Evolutionary conservation across 2,329 filamentous ascomycete species (phyloP).

Genomic region (Cadophora sp.): DNA sequence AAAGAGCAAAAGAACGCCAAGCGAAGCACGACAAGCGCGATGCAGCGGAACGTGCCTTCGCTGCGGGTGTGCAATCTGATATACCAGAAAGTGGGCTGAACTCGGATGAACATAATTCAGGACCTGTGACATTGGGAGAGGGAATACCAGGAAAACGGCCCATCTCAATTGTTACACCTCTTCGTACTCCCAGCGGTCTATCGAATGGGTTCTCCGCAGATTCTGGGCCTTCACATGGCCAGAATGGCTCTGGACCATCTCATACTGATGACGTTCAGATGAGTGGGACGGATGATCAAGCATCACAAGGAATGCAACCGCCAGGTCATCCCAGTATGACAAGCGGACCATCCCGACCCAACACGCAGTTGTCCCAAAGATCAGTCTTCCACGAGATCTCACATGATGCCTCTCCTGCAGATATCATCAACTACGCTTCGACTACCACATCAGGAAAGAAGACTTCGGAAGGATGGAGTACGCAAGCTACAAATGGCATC

Average conservation of each 20-base stretch:
- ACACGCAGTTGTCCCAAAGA: slow-evolving; percentile 63
- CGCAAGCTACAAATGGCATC: slow-evolving; percentile 74
- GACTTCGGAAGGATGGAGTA: slow-evolving; percentile 72
- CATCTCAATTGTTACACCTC: slow-evolving; percentile 38
- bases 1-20: slow-evolving; percentile 64
- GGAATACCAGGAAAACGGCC: slow-evolving; percentile 60
- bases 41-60: slow-evolving; percentile 31
- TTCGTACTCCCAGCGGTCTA: slow-evolving; percentile 59
- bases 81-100: slow-evolving; percentile 45
- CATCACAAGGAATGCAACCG: slow-evolving; percentile 55
- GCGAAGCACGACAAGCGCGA: slow-evolving; percentile 64
- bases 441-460: slow-evolving; percentile 87
- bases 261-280: slow-evolving; percentile 66
- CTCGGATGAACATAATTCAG: slow-evolving; percentile 57
- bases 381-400: slow-evolving; percentile 66
- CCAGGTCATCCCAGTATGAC: slow-evolving; percentile 51
- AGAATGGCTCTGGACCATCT: slow-evolving; percentile 13
- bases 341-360: slow-evolving; percentile 55
- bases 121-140: slow-evolving; percentile 68
- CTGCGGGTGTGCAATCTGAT: slow-evolving; percentile 55
- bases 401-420: slow-evolving; percentile 63
- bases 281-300: slow-evolving; percentile 59
- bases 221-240: slow-evolving; percentile 49
- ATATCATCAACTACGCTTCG: slow-evolving; percentile 81
- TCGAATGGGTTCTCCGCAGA: slow-evolving; percentile 62